Conservation (phyloP, 1,284 basidiomycete genomes). For the Cystobasidiaceae sp. region DNA sequence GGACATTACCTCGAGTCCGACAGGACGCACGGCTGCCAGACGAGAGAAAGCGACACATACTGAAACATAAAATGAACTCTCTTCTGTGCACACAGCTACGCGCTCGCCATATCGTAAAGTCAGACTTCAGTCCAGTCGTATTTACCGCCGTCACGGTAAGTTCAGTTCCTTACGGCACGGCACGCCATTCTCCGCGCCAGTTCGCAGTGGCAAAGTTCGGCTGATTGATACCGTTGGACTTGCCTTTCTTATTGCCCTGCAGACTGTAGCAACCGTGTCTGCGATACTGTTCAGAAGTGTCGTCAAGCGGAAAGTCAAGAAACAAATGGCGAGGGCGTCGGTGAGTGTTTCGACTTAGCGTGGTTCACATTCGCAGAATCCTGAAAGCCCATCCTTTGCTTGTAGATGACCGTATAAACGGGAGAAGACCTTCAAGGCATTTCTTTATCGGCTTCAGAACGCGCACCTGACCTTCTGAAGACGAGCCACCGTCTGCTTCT, state of each 20-base stretch:
- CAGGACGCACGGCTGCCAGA: not conserved
- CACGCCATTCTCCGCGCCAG: not conserved
- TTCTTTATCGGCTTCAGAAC: too few relatives aligned
- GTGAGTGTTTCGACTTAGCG: too few relatives aligned
- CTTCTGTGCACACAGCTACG: slow-evolving; percentile 11
- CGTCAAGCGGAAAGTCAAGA: slow-evolving; percentile 19
- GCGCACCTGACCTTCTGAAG: too few relatives aligned
- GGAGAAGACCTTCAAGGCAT: too few relatives aligned
- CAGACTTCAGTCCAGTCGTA: slow-evolving; percentile 21
- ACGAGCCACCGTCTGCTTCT: too few relatives aligned
- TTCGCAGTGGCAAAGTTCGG: not conserved
- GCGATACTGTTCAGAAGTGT: slow-evolving; percentile 11
- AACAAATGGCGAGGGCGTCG: not conserved
- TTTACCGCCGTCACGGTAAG: slow-evolving; percentile 23
- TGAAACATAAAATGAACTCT: not conserved
- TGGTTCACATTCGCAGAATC: too few relatives aligned
- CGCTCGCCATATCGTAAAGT: slow-evolving; percentile 19
- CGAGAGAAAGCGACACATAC: not conserved
- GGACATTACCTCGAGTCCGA: not conserved
- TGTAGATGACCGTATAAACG: too few relatives aligned
- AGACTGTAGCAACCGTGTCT: slow-evolving; percentile 27
- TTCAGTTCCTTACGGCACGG: not conserved
- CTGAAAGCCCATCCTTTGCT: too few relatives aligned
- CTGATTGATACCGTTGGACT: not conserved
- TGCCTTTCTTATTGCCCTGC: not conserved